Conservation (phyloP, 2,329 filamentous ascomycete species). For the Chrysosporium queenslandicum region DNA sequence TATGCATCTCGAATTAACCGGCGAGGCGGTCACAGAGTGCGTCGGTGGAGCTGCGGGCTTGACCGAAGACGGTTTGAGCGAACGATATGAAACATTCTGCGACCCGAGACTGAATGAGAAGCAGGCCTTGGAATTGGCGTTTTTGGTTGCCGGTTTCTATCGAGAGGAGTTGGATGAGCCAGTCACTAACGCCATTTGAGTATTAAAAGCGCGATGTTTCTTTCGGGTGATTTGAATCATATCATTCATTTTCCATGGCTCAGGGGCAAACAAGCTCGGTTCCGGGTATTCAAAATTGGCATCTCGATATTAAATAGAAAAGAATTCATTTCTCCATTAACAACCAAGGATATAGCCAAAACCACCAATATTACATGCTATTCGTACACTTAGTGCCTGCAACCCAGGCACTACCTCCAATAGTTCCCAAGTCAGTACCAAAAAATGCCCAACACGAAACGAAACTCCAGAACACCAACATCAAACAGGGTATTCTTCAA, state of each 20-base stretch:
- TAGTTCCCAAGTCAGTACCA: too few species aligned
- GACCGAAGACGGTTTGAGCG: conserved; percentile 74
- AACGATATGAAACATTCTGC: conserved; percentile 93
- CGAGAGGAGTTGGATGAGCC: conserved; percentile 36
- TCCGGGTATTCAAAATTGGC: too few species aligned
- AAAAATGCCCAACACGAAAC: not conserved
- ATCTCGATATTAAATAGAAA: too few species aligned
- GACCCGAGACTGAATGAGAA: conserved; percentile 95
- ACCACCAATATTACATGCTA: not conserved
- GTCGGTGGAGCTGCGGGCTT: conserved; percentile 80
- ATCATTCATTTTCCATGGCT: too few species aligned
- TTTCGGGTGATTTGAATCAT: too few species aligned
- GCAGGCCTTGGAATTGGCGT: conserved; percentile 89
- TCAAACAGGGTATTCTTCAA: not conserved
- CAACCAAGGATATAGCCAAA: not conserved
- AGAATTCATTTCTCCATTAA: not conserved
- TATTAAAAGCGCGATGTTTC: too few species aligned
- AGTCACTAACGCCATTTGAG: conserved; percentile 17
- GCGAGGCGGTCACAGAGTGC: conserved; percentile 93
- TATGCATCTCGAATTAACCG: conserved; percentile 89
- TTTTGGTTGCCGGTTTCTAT: conserved; percentile 80
- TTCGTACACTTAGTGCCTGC: not conserved
- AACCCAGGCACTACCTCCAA: not conserved
- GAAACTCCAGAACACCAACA: not conserved
- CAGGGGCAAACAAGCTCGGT: too few species aligned